phyloP scores from a whole-genome alignment of 2,329 filamentous ascomycete species.

The Phoma herbarum region DNA sequence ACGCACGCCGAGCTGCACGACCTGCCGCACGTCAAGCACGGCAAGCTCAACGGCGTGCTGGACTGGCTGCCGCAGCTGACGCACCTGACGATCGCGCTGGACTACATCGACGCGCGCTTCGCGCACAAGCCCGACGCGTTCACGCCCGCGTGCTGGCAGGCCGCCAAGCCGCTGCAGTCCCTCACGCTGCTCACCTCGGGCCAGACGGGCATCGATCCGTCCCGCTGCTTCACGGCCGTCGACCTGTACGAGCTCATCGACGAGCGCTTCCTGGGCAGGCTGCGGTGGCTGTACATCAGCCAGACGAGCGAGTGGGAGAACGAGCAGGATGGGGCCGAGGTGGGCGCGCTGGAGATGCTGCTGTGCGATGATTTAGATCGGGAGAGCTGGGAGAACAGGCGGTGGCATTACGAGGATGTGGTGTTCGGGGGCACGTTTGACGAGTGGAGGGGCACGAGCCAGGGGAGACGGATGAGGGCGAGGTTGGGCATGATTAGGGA shows the following conservation, averaged over 20 bases:
- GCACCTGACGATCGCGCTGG: constrained; percentile 55
- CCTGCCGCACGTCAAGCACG: constrained; percentile 51
- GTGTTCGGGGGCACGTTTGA: constrained; percentile 28
- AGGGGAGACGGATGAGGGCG: constrained; percentile 38
- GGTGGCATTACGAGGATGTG: constrained; percentile 46
- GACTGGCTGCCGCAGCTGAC: constrained; percentile 52
- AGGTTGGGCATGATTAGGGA: constrained; percentile 34
- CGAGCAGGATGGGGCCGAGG: constrained; percentile 44
- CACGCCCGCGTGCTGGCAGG: constrained; percentile 22
- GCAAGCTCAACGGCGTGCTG: constrained; percentile 54
- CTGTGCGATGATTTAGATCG: constrained; percentile 50
- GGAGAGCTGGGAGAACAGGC: constrained; percentile 48
- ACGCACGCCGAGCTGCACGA: constrained; percentile 52
- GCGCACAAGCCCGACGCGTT: constrained; percentile 36
- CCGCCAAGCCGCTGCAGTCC: constrained; percentile 46
- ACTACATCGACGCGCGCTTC: constrained; percentile 58
- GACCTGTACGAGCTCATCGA: constrained; percentile 55
- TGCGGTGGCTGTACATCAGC: constrained; percentile 52
- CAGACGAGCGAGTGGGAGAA: constrained; percentile 52
- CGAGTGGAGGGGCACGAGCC: constrained; percentile 32
- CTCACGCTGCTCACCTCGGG: constrained; percentile 54
- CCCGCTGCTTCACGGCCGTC: constrained; percentile 52
- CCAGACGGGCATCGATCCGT: constrained; percentile 38
- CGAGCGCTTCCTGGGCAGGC: constrained; percentile 51
- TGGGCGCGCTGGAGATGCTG: constrained; percentile 52